Evolutionary conservation across 2,329 filamentous ascomycete species (phyloP).

Genomic region (Hymenoscyphus repandus): DNA sequence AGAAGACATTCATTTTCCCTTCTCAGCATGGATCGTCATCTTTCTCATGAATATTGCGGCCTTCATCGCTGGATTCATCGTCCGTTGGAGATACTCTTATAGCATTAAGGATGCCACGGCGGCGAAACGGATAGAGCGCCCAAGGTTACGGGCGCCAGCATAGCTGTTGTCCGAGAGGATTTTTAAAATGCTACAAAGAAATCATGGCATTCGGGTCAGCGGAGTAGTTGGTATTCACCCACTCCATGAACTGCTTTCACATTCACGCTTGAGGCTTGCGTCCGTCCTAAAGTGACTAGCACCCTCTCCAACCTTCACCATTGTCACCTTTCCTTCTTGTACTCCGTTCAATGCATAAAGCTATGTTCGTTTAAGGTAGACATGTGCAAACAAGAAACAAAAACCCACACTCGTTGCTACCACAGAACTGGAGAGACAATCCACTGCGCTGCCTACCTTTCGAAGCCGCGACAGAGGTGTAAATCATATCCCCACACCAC

Average conservation of each 20-base stretch:
- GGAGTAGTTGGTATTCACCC: background rate
- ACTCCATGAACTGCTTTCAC: background rate
- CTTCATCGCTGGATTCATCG: constrained; percentile 15
- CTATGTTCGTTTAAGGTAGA: background rate
- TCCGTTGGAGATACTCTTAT: constrained; percentile 20
- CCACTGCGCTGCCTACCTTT: background rate
- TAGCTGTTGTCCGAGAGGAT: too few relatives aligned
- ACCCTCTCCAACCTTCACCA: background rate
- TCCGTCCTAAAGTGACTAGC: background rate
- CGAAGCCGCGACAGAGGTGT: background rate
- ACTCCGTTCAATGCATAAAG: too few relatives aligned
- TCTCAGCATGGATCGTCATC: constrained; percentile 13
- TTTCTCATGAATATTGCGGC: constrained; percentile 20
- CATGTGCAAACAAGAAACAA: background rate
- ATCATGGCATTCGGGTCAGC: background rate
- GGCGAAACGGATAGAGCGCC: constrained; percentile 7
- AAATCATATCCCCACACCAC: background rate
- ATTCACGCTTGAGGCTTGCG: background rate
- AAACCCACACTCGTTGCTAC: background rate
- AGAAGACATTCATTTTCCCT: constrained; percentile 14
- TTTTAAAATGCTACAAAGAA: too few relatives aligned
- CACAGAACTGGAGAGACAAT: background rate
- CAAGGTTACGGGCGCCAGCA: background rate
- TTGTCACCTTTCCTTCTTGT: too few relatives aligned
- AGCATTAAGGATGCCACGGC: constrained; percentile 11